Base-by-base conservation (phyloP, 352 stramenopile species). In the Phytophthora podocarpi region DNA sequence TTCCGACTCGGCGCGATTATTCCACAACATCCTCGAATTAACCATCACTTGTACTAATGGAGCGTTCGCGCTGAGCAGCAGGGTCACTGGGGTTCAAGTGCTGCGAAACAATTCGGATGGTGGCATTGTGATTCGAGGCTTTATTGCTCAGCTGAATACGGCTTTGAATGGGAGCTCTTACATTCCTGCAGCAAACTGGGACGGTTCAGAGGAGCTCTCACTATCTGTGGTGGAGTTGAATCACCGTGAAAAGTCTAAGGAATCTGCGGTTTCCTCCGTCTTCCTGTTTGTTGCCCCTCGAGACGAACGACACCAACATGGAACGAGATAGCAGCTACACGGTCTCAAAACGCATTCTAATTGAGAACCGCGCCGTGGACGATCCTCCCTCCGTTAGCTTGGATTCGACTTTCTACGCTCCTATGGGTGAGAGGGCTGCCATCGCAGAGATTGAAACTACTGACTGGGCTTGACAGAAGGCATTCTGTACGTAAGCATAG, bases 101-200 rank as follows among this genome's bases (percentile, higher is more conserved):
- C 11, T 77, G 4, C 35, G 31, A 35, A 78, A 78, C 26, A 39
- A 64, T 32, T 55, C 69, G n/a, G 24, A 52, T 8, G 42, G 47
- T 1, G 24, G 23, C 10, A 15, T 85, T 12, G 55, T 73, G 2
- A 26, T 88, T 50, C 72, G 67, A 23, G 82, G 82, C 2, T 86
- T 83, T 20, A 46, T 89, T 2, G 18, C 39, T 15, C 67, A 86
- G 28, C 37, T 93, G 41, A 90, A 93, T 47, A 51, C 40, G 1
- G 84, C 73, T 16, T 54, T 93, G 1, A 74, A 83, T 31, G 61
- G 64, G 10, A 86, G 76, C 24, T 40, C 48, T 3, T 94, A 90
- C 47, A 49, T 80, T 10, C 80, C 81, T 42, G 40, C 50, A 4
- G 28, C 13, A 32, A 61, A 93, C 59, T 93, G 81, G 78, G 87